Evolutionary conservation across 2,329 filamentous ascomycete genomes (phyloP).

Genomic region (Claviceps digitariae): DNA sequence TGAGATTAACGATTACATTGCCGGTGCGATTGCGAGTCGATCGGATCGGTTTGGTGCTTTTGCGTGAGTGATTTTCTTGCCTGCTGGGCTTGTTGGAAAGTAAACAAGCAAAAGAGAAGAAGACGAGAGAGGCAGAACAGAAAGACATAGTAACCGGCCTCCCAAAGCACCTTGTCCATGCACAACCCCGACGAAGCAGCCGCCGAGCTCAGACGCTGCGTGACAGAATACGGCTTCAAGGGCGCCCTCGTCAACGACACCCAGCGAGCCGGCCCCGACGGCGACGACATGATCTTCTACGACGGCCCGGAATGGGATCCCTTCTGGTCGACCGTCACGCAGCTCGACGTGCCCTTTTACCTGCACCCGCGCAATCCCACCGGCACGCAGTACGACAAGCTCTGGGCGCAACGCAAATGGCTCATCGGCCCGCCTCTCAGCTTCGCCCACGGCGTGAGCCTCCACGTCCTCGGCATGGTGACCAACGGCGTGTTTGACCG

Average conservation of each 20-base stretch:
- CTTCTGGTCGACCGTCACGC: constrained; percentile 44
- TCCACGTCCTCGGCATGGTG: constrained; percentile 40
- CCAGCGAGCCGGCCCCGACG: constrained; percentile 43
- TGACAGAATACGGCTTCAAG: constrained; percentile 46
- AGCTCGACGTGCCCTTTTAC: constrained; percentile 52
- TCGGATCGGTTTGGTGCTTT: constrained; percentile 32
- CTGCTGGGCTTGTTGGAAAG: too few relatives aligned
- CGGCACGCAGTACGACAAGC: constrained; percentile 40
- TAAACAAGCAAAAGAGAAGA: too few relatives aligned
- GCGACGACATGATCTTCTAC: constrained; percentile 51
- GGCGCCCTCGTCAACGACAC: constrained; percentile 49
- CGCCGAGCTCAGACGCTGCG: constrained; percentile 36
- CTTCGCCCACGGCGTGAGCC: constrained; percentile 44
- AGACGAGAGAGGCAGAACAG: neutral
- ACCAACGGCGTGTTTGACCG: constrained; percentile 38
- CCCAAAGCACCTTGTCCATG: constrained; percentile 31
- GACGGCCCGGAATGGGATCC: constrained; percentile 45
- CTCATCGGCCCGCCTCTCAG: constrained; percentile 45
- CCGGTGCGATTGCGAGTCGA: constrained; percentile 22
- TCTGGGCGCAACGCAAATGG: constrained; percentile 45
- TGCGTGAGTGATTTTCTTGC: constrained; percentile 19
- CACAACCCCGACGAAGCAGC: constrained; percentile 37
- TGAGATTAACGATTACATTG: constrained; percentile 29
- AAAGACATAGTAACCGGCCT: neutral
- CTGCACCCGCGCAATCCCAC: constrained; percentile 47